Percentiles rank a stretch among this genome's conserved stretches.
Evolutionary conservation across 257 asterid genomes (phyloP).

Genomic region (Euphrasia confusa): DNA sequence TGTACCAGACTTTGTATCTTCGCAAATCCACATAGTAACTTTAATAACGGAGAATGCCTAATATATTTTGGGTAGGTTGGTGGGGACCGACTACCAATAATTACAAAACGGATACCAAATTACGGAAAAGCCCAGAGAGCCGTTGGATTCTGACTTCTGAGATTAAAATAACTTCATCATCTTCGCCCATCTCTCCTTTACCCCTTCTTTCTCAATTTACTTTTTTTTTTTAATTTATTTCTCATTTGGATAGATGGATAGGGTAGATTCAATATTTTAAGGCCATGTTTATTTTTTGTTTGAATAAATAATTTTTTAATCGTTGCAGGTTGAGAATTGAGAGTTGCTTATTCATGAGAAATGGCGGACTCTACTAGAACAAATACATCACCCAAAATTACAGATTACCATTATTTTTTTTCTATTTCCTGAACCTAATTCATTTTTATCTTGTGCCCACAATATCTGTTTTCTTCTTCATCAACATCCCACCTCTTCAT

Average conservation of each 20-base stretch:
- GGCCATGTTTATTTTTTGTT: not conserved
- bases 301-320: conserved; percentile 1
- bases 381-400: conserved; percentile 5
- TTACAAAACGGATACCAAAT: too few relatives aligned
- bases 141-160: not conserved
- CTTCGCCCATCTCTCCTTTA: not conserved
- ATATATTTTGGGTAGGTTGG: too few relatives aligned
- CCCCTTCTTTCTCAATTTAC: not conserved
- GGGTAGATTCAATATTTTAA: not conserved
- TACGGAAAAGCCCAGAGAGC: not conserved
- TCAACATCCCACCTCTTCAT: conserved; percentile 20
- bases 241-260: not conserved
- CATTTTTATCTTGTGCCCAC: conserved; percentile 28
- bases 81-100: too few relatives aligned
- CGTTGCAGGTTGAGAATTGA: conserved; percentile 25
- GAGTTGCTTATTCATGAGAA: conserved; percentile 24
- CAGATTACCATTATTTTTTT: conserved; percentile 18
- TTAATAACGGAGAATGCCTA: too few relatives aligned
- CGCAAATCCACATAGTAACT: too few relatives aligned
- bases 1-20: too few relatives aligned
- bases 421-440: conserved; percentile 10
- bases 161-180: not conserved
- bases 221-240: too few relatives aligned
- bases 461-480: conserved; percentile 18
- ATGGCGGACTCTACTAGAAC: conserved; percentile 70